phyloP scores from a whole-genome alignment of 2,329 filamentous ascomycete genomes.

The Nothophoma quercina region DNA sequence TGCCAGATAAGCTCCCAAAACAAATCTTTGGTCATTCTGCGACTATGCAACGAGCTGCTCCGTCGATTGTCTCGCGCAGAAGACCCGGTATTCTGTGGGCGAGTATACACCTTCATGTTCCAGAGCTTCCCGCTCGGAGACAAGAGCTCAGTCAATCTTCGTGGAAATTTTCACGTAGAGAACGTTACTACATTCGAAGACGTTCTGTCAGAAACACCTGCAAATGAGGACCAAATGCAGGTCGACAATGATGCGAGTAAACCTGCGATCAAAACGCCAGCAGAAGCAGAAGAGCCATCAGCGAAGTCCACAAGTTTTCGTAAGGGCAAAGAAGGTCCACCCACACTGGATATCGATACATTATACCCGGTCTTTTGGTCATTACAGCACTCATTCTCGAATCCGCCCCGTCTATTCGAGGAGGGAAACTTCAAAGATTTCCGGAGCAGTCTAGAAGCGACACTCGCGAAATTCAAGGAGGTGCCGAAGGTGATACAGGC shows the following conservation, averaged over 20 bases:
- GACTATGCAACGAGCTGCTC: conserved; percentile 94
- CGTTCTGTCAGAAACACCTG: conserved; percentile 48
- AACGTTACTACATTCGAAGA: conserved; percentile 89
- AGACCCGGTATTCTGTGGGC: conserved; percentile 95
- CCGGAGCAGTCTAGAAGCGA: conserved; percentile 68
- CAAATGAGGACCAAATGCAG: conserved; percentile 67
- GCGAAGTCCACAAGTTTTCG: conserved; percentile 46
- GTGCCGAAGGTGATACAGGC: conserved; percentile 73
- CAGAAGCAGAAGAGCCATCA: conserved; percentile 24
- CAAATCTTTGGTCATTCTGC: conserved; percentile 88
- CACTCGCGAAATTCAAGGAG: conserved; percentile 77
- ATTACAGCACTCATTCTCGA: conserved; percentile 88
- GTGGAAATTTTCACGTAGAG: conserved; percentile 94
- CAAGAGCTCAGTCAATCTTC: conserved; percentile 94
- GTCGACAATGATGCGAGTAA: conserved; percentile 61
- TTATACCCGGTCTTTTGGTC: conserved; percentile 96
- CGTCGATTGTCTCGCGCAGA: conserved; percentile 92
- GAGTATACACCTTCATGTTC: conserved; percentile 98
- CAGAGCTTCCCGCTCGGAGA: conserved; percentile 97
- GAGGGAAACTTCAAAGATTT: conserved; percentile 70
- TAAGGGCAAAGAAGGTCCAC: conserved; percentile 56
- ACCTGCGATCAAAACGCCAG: conserved; percentile 35
- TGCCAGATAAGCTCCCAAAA: conserved; percentile 55
- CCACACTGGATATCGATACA: conserved; percentile 68
- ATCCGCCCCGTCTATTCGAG: conserved; percentile 84